phyloP scores from a whole-genome alignment of 2,329 filamentous ascomycete genomes.

The Apiospora koreana region DNA sequence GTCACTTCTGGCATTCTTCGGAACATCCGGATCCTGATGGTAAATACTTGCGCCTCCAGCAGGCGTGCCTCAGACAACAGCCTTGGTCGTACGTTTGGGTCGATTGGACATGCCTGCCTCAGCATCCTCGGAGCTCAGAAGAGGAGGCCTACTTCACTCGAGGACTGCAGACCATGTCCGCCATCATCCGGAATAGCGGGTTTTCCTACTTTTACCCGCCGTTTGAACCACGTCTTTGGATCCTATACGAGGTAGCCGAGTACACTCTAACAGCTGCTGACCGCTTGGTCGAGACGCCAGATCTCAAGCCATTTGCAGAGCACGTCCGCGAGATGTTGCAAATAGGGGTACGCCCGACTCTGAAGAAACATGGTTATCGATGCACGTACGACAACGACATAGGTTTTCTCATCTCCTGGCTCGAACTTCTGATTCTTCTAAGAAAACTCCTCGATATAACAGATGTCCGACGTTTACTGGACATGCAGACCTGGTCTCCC shows the following conservation, averaged over 20 bases:
- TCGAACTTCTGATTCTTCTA: constrained; percentile 21
- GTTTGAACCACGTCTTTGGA: constrained; percentile 28
- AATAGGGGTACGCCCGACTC: constrained; percentile 12
- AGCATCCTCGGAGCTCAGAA: constrained; percentile 21
- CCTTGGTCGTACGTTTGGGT: constrained; percentile 29
- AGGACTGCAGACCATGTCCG: constrained; percentile 23
- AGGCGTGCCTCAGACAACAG: constrained; percentile 21
- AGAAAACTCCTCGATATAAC: not conserved
- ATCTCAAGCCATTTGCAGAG: not conserved
- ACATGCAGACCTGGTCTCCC: not conserved
- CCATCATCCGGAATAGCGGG: constrained; percentile 27
- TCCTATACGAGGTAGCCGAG: constrained; percentile 23
- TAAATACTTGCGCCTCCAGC: constrained; percentile 21
- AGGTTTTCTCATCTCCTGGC: constrained; percentile 16
- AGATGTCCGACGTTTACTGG: not conserved
- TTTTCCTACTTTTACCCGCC: constrained; percentile 27
- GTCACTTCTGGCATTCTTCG: constrained; percentile 26
- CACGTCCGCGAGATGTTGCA: constrained; percentile 5
- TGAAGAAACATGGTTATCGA: constrained; percentile 16
- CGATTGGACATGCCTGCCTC: constrained; percentile 29
- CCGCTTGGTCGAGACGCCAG: not conserved
- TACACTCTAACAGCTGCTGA: constrained; percentile 9
- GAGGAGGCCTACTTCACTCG: constrained; percentile 25
- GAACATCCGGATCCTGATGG: constrained; percentile 28
- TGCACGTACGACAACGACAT: constrained; percentile 14